Evolutionary conservation across 208 protist species (phyloP), one percentile per base, ranked within the genome.

Genomic region (Crithidia mellificae): DNA sequence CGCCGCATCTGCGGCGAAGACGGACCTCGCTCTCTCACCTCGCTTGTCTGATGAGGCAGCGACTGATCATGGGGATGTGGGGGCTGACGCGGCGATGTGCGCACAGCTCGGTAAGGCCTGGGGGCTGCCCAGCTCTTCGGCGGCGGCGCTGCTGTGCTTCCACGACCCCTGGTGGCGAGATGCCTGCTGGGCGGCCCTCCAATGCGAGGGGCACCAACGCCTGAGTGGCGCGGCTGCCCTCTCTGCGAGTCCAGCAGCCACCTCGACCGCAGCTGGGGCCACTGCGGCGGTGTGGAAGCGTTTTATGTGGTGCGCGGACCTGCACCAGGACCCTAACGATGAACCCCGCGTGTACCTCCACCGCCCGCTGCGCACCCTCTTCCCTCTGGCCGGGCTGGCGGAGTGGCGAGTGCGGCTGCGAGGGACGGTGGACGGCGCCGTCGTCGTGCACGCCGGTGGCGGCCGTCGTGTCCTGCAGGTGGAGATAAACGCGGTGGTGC

Each of bases 341-440:
- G 52, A 69, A 20, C 67, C 53, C 22, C 52, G 51, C 25, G 68
- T 67, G 27, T 71, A 78, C 30, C 0, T 24, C 5, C 19, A 78
- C 24, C 61, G 71, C 25, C 80, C 80, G 15, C 59, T 89, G 61
- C 76, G 77, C 53, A 76, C 64, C 2, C 30, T 89, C 2, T 81
- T 80, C 34, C 73, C 68, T n/a, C 63, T 89, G 63, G 59, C 73
- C 52, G 56, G 30, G 6, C 25, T 83, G 25, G 58, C 81, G 22
- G 6, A 59, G 53, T 19, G 46, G 20, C 46, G 44, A 0, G 29
- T 61, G 44, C 63, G 58, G 4, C 51, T 69, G n/a, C 38, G 7
- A 0, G 75, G 68, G 22, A 39, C 68, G 17, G 32, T 80, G 34
- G 41, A 61, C 0, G 50, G 64, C 2, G 54, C 62, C 0, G 57